A percentile compares a stretch with the other conserved stretches of the same genome.
Conservation (phyloP, 106 monocot species). For the Agapanthus africanus region DNA sequence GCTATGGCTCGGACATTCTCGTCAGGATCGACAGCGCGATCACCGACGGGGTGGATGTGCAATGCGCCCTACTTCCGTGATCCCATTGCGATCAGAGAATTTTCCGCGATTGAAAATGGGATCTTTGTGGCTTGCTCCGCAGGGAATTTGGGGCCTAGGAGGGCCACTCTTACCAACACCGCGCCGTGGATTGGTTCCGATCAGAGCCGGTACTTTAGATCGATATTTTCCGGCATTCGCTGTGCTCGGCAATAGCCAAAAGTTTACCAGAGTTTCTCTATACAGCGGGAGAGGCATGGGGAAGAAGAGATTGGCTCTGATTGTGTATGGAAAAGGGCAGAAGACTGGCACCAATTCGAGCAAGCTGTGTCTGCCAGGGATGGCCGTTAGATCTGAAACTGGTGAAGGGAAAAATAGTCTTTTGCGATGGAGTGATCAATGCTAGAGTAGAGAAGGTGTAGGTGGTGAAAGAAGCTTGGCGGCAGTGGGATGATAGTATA, state of each 20-base stretch:
- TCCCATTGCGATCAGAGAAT: conserved; percentile 40
- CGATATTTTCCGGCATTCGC: conserved; percentile 48
- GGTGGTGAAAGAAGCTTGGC: conserved; percentile 43
- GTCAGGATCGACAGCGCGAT: conserved; percentile 53
- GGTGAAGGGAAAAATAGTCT: conserved; percentile 37
- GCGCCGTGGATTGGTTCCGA: conserved; percentile 58
- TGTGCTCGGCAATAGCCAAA: conserved; percentile 21
- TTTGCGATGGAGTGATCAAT: conserved; percentile 51
- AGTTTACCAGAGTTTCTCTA: conserved; percentile 39
- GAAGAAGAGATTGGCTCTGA: not conserved
- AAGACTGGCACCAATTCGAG: conserved; percentile 13
- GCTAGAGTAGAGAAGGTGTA: conserved; percentile 53
- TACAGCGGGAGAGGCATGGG: conserved; percentile 34
- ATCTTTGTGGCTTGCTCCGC: conserved; percentile 63
- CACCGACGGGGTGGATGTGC: conserved; percentile 46
- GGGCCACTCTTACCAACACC: conserved; percentile 30
- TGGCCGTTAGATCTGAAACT: conserved; percentile 7
- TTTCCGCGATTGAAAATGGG: conserved; percentile 37
- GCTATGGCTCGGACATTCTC: conserved; percentile 61
- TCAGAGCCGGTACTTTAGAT: conserved; percentile 62
- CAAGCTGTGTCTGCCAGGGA: conserved; percentile 22
- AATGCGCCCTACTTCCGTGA: conserved; percentile 34
- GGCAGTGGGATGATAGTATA: conserved; percentile 57
- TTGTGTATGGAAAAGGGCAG: conserved; percentile 14
- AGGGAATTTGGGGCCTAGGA: conserved; percentile 41